Evolutionary conservation across 768 basidiomycete genomes (phyloP), one percentile per base, ranked within the genome.

Genomic region (Clitopilus passeckerianus): DNA sequence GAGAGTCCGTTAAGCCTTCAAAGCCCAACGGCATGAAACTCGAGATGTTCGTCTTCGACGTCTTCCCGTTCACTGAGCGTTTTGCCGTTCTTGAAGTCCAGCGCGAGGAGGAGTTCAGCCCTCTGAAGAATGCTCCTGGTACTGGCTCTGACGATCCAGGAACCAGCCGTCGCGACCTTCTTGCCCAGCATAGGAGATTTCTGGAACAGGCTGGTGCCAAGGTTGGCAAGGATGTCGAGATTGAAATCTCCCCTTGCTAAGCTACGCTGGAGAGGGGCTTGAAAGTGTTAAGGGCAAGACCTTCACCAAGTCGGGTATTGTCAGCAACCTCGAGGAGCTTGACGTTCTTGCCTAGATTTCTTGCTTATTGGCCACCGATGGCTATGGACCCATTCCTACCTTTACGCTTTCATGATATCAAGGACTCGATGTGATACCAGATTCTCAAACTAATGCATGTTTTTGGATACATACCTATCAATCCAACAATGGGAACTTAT

Each of bases 11-110:
- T 69, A 95, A 95, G 69, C 95, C 97, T 1, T 72, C 75, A 62
- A 87, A 87, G 68, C 91, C 94, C n/a, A 98, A 99, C 71, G 97
- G 97, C 61, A 96, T 98, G 93, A 99, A 99, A 76, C 86, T 99
- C 62, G 97, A 99, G 74, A 79, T 95, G 77, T 99, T 99, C 75
- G 91, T 99, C 33, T 99, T 99, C 68, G 97, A 99, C 74, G 97
- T 99, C 50, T 98, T 99, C 80, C 95, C 95, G 0, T 93, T 85
- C 75, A 93, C 94, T 24, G 72, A 86, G 68, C 78, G 74, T 55
- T 93, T 95, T 64, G 85, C 90, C 27, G 93, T 98, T 41, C 74
- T 98, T 69, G 95, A 98, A 72, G 93, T 97, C 46, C 83, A 84
- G 55, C 78, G 97, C 58, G 79, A 80, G 60, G 92, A 96, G 60